Evolutionary conservation across 345 rosid genomes (phyloP).

Genomic region (Lenwebbia sp.): DNA sequence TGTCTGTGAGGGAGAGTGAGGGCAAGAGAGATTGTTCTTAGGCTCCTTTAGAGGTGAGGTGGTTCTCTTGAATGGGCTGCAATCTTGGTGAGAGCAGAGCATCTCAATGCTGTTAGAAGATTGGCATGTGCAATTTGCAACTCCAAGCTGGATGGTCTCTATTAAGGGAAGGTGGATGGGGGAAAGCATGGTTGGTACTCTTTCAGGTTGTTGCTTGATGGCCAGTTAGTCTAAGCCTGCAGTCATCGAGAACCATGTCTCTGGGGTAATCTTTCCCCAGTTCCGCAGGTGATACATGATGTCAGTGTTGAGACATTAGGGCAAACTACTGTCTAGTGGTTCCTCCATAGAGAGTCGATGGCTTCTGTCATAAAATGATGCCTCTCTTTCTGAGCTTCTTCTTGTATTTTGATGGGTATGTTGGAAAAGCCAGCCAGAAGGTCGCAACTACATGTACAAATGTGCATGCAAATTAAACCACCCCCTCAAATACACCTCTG

Average conservation of each 20-base stretch:
- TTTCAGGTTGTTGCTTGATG: not conserved
- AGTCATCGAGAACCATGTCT: not conserved
- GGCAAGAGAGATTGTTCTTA: not conserved
- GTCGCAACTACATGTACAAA: not conserved
- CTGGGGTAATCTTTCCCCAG: not conserved
- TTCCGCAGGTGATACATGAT: not conserved
- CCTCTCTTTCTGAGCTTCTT: not conserved
- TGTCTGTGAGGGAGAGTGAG: not conserved
- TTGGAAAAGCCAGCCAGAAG: not conserved
- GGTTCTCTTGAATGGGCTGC: not conserved
- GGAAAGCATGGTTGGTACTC: not conserved
- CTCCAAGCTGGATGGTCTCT: not conserved
- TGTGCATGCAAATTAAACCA: not conserved
- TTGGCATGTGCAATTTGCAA: not conserved
- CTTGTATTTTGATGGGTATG: not conserved
- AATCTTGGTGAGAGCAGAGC: not conserved
- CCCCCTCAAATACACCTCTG: not conserved
- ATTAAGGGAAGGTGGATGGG: not conserved
- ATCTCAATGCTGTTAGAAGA: not conserved
- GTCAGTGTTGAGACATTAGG: not conserved
- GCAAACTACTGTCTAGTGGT: not conserved
- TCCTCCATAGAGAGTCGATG: not conserved
- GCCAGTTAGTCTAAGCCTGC: not conserved
- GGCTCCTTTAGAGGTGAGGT: not conserved
- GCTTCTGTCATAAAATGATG: not conserved